These are phyloP conservation scores for Spergularia marina DNA, from an alignment of 148 eudicot genomes.

Conservation along the genomic window DNA sequence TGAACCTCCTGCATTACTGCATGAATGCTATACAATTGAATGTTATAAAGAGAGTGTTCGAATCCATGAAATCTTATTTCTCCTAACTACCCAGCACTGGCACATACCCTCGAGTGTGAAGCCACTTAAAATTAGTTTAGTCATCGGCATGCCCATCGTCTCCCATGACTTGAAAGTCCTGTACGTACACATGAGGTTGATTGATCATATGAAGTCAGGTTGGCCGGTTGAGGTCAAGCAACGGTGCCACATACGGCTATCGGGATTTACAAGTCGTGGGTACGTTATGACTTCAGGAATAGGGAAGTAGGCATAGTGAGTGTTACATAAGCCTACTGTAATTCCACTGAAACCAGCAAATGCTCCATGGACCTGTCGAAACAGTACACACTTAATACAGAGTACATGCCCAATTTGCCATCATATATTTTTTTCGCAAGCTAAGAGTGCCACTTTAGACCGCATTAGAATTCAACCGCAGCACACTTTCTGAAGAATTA, in stretches of 20 bases:
- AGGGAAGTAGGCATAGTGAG: conserved; percentile 95
- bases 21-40: conserved; percentile 21
- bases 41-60: not conserved
- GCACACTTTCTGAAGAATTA: no score
- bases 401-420: no score
- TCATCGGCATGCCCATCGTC: not conserved
- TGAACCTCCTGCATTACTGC: not conserved
- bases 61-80: conserved; percentile 23
- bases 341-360: conserved; percentile 99
- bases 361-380: conserved; percentile 96
- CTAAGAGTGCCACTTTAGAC: no score
- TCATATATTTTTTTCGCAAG: no score
- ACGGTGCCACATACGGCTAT: conserved; percentile 99
- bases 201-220: conserved; percentile 75
- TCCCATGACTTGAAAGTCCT: not conserved
- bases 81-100: conserved; percentile 17
- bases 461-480: no score
- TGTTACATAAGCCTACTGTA: conserved; percentile 90
- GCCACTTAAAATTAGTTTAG: conserved; percentile 1
- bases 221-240: conserved; percentile 99
- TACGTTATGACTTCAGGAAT: conserved; percentile 91
- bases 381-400: not conserved
- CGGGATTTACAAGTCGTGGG: conserved; percentile 80
- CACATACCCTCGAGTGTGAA: conserved; percentile 9
- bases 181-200: not conserved